Evolutionary conservation across 495 filamentous ascomycete species (phyloP), one percentile per base, ranked within the genome.

Genomic region (Tuber brumale): DNA sequence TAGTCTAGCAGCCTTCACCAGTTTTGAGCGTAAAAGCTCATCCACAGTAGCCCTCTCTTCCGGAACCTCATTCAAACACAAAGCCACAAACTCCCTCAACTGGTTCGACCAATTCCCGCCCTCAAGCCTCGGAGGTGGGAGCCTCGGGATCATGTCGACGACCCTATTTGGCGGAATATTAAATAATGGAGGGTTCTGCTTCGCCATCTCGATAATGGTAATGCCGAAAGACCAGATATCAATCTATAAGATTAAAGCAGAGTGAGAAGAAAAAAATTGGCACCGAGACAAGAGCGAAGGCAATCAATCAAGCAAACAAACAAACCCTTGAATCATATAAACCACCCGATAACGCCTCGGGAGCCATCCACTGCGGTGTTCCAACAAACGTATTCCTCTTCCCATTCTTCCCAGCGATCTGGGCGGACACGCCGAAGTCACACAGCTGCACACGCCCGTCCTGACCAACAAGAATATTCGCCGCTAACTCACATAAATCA

Each of bases 201-300:
- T 96, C 0, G 95, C 96, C 80, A 97, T 92, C 84, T 99, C 95
- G 79, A 90, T 95, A 1, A 96, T 85, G 66, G 96, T 94, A 75
- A 93, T 93, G 23, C 94, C 95, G 83, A 94, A 97, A 1, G 95
- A 94, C 95, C 95, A 99, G 61, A 97, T 93, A 81, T 99, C 95
- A 75, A 98, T 90, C 84, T 94, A 85, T 16, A 21, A 9, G 45
- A 19, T 19, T 37, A 31, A 61, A 61, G 12, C 7, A 10, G n/a
- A 27, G 3, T 21, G 41, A 76, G 74, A 43, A 18, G 27, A 42
- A 70, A 71, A 57, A 69, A 14, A 71, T 23, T 66, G 35, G 0
- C 31, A 21, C 14, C 35, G 46, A 31, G 27, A 42, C 70, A 61
- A 70, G 8, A 31, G 16, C 14, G 4, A 14, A 31, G 21, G 43